Conservation (phyloP, 345 rosid genomes). For the Noccaea caerulescens region DNA sequence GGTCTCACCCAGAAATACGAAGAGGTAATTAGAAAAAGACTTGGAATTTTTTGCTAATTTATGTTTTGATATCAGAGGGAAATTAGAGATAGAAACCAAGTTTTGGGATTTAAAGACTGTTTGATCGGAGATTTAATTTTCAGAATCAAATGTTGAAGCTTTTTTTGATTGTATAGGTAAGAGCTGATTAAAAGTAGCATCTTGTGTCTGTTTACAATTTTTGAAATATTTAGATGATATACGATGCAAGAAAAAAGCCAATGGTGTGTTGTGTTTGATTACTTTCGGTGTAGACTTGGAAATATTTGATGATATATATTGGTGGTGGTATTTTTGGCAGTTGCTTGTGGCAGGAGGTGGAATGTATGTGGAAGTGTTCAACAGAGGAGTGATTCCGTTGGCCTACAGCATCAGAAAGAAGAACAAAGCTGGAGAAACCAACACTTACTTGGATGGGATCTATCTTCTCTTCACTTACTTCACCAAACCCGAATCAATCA, state of each 20-base stretch:
- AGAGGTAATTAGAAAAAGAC: slow-evolving; percentile 63
- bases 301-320: background rate
- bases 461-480: slow-evolving; percentile 90
- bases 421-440: slow-evolving; percentile 84
- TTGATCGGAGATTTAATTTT: background rate
- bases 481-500: slow-evolving; percentile 81
- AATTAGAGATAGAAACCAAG: background rate
- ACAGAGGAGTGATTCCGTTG: slow-evolving; percentile 92
- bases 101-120: background rate
- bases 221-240: background rate
- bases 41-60: background rate
- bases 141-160: slow-evolving; percentile 13
- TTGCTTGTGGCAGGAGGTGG: slow-evolving; percentile 98
- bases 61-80: background rate
- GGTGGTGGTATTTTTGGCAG: slow-evolving; percentile 44
- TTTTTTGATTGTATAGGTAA: slow-evolving; percentile 8
- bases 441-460: slow-evolving; percentile 87
- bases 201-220: background rate
- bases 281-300: background rate
- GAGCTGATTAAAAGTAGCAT: slow-evolving; percentile 7
- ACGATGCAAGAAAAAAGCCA: background rate
- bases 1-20: slow-evolving; percentile 93
- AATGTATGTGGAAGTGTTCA: slow-evolving; percentile 93
- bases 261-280: background rate
- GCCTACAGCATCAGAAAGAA: slow-evolving; percentile 86